A percentile compares a stretch with the other conserved stretches of the same genome.
Conservation (phyloP, 2,329 filamentous ascomycete genomes). For the Microdochium bolleyi region DNA sequence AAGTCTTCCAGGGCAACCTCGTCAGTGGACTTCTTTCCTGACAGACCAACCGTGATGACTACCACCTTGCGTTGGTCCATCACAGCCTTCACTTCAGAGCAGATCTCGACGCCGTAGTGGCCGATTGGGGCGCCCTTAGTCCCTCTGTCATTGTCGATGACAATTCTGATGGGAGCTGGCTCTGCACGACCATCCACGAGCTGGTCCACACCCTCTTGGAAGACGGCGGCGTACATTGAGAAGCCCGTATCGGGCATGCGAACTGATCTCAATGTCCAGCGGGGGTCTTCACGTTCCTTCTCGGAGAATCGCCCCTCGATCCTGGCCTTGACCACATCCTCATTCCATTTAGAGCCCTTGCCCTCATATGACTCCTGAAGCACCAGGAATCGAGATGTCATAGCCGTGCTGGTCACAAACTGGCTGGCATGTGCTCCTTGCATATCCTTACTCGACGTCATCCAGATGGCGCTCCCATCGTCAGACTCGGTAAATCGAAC, state of each 20-base stretch:
- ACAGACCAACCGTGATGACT: constrained; percentile 51
- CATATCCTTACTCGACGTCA: constrained; percentile 57
- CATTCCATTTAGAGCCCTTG: constrained; percentile 66
- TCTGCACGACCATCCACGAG: constrained; percentile 57
- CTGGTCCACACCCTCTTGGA: constrained; percentile 59
- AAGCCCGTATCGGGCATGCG: constrained; percentile 53
- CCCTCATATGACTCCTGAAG: constrained; percentile 71
- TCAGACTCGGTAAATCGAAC: constrained; percentile 66
- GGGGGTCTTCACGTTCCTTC: constrained; percentile 69
- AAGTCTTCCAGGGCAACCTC: constrained; percentile 67
- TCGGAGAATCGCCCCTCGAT: constrained; percentile 82
- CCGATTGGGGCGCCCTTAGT: constrained; percentile 59
- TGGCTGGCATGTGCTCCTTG: constrained; percentile 43
- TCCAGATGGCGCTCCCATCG: constrained; percentile 58
- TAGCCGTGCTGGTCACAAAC: constrained; percentile 37
- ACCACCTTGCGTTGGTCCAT: constrained; percentile 38
- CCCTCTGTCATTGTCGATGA: constrained; percentile 63
- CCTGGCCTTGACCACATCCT: constrained; percentile 80
- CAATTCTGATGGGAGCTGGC: constrained; percentile 61
- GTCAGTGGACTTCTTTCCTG: constrained; percentile 66
- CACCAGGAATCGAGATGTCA: constrained; percentile 60
- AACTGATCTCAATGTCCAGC: constrained; percentile 71
- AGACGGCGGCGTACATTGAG: constrained; percentile 58
- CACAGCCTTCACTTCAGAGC: constrained; percentile 51
- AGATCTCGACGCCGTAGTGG: constrained; percentile 64